These are phyloP conservation scores for Tylopilus intermedius DNA, from an alignment of 768 basidiomycete species.

Conservation along the genomic window DNA sequence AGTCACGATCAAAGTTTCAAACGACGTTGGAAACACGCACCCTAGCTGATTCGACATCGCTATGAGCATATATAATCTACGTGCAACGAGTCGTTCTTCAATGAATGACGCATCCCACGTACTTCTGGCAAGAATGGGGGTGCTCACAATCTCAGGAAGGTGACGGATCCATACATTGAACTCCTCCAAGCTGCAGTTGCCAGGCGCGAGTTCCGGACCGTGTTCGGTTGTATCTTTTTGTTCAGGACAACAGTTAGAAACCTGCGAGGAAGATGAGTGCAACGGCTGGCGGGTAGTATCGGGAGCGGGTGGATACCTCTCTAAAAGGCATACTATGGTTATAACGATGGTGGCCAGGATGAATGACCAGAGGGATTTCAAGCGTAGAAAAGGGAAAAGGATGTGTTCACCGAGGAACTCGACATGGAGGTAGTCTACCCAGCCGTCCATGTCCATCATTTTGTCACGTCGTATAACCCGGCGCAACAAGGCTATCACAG, in stretches of 20 bases:
- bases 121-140: background rate
- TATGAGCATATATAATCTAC: slow-evolving; percentile 66
- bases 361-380: slow-evolving; percentile 49
- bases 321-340: slow-evolving; percentile 44
- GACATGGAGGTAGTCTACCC: slow-evolving; percentile 44
- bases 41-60: slow-evolving; percentile 69
- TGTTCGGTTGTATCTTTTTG: slow-evolving; percentile 44
- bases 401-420: slow-evolving; percentile 42
- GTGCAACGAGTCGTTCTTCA: background rate
- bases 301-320: slow-evolving; percentile 43
- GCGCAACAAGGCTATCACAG: background rate
- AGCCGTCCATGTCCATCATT: slow-evolving; percentile 36
- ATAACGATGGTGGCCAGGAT: slow-evolving; percentile 43
- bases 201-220: slow-evolving; percentile 38
- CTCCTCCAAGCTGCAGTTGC: slow-evolving; percentile 50
- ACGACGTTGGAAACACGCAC: slow-evolving; percentile 37
- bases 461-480: background rate
- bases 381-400: slow-evolving; percentile 36
- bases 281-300: background rate
- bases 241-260: slow-evolving; percentile 46
- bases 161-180: slow-evolving; percentile 51
- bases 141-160: slow-evolving; percentile 57
- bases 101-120: background rate
- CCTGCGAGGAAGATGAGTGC: slow-evolving; percentile 29
- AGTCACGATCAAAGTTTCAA: slow-evolving; percentile 7